These are phyloP conservation scores for California macrophylla DNA, from an alignment of 441 rosid species.

Conservation along the genomic window DNA sequence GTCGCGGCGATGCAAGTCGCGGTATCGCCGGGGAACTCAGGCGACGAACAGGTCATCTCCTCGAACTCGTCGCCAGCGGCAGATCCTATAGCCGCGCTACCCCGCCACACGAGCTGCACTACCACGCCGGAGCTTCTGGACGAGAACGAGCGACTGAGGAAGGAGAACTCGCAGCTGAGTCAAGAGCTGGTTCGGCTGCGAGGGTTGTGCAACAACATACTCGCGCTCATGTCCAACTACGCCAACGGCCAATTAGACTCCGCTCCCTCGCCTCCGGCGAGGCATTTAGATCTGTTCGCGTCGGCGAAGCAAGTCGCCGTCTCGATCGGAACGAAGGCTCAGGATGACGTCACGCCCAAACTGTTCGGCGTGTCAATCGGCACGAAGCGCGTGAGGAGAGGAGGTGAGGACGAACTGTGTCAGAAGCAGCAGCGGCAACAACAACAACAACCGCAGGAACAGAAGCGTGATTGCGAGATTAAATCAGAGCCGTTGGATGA, in stretches of 20 bases:
- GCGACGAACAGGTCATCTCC: constrained; percentile 42
- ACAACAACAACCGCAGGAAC: constrained; percentile 18
- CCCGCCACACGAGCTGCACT: constrained; percentile 1
- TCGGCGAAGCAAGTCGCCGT: constrained; percentile 23
- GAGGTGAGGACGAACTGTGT: constrained; percentile 14
- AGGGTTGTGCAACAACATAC: constrained; percentile 39
- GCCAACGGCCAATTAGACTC: constrained; percentile 14
- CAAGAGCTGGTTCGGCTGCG: constrained; percentile 44
- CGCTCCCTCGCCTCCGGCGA: constrained; percentile 15
- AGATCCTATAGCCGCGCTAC: neutral
- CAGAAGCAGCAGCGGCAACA: constrained; percentile 14
- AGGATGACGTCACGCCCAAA: constrained; percentile 22
- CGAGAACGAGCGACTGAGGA: constrained; percentile 55
- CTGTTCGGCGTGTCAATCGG: constrained; percentile 53
- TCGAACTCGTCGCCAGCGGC: constrained; percentile 28
- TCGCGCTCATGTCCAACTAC: constrained; percentile 35
- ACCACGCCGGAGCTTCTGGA: constrained; percentile 34
- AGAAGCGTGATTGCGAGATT: constrained; percentile 25
- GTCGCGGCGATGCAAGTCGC: constrained; percentile 20
- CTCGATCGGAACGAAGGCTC: constrained; percentile 13
- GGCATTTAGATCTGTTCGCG: constrained; percentile 29
- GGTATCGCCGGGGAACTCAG: constrained; percentile 44
- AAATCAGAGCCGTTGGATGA: constrained; percentile 37
- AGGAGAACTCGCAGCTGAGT: constrained; percentile 37
- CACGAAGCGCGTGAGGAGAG: constrained; percentile 36